Evolutionary conservation across 768 basidiomycete genomes (phyloP), one percentile per base, ranked within the genome.

Genomic region (Tricholoma bakamatsutake): DNA sequence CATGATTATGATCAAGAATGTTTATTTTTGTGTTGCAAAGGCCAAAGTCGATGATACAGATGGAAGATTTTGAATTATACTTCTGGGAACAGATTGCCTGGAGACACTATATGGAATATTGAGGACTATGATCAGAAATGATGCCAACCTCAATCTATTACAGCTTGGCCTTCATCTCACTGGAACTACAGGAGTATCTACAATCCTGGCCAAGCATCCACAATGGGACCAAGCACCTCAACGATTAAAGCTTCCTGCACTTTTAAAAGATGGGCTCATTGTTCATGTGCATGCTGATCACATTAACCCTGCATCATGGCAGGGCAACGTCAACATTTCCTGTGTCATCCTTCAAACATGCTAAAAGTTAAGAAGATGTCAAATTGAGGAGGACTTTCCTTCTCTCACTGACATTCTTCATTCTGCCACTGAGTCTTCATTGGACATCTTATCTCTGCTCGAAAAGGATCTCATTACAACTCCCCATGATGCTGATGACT

Each of bases 1-100:
- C 40, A 64, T 67, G 63, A 56, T 70, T 3, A 72, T 72, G 70
- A 63, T 75, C 53, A 76, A 73, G 61, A 75, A 75, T 54, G 66
- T 55, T 0, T 73, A 57, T 48, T 73, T 74, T 49, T 75, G 73
- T 52, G 65, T 75, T 18, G 72, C 68, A 3, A 24, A 24, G 21
- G 3, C 21, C 3, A 24, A 24, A 3, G 21, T 3, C 21, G 21
- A 24, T 3, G 21, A 24, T 24, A 1, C 21, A 24, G 21, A 24
- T 1, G 21, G 3, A 24, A 24, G 21, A 1, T 24, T 24, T 24
- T 24, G 21, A 3, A 24, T 24, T 3, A 24, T 24, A 24, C 21
- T 24, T 24, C 21, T 24, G 1, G 75, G 75, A n/a, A 76, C 73
- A 0, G 70, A 76, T 56, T 62, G 69, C 0, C 62, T 74, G 1